phyloP scores from a whole-genome alignment of 2,329 filamentous ascomycete genomes.

The Ophiostoma quercus region DNA sequence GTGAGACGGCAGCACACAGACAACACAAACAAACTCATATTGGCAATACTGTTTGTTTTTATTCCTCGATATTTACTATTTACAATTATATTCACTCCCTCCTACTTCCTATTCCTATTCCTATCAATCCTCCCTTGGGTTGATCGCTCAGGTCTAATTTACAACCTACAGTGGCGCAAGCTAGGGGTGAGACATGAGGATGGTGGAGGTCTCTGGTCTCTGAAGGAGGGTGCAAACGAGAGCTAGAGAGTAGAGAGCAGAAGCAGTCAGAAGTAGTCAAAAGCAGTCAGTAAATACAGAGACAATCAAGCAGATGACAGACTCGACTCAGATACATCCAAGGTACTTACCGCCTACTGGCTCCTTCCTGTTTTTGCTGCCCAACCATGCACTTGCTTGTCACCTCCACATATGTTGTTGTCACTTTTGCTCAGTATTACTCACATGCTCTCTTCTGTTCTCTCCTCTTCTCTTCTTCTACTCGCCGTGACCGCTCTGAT shows the following conservation, averaged over 20 bases:
- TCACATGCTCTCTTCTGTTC: neutral
- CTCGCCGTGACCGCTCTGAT: neutral
- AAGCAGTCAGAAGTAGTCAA: neutral
- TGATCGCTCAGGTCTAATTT: slow-evolving; percentile 3
- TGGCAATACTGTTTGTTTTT: neutral
- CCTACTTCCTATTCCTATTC: too few relatives aligned
- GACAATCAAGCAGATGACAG: too few relatives aligned
- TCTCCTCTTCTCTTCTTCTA: neutral
- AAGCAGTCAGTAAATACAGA: too few relatives aligned
- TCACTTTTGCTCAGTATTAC: neutral
- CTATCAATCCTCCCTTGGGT: neutral
- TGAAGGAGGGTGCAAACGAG: neutral
- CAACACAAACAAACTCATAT: neutral
- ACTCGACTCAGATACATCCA: neutral
- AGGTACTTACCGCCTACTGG: neutral
- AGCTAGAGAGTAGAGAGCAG: neutral
- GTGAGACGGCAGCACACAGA: too few relatives aligned
- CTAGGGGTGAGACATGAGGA: neutral
- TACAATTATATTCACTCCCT: neutral
- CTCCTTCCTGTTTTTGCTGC: neutral
- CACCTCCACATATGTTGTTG: slow-evolving; percentile 4
- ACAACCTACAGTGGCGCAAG: neutral
- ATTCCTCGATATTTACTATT: neutral
- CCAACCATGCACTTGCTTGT: neutral
- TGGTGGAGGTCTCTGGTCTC: neutral